Conservation (phyloP, 2,329 filamentous ascomycete genomes). For the Xylariaceae sp. region DNA sequence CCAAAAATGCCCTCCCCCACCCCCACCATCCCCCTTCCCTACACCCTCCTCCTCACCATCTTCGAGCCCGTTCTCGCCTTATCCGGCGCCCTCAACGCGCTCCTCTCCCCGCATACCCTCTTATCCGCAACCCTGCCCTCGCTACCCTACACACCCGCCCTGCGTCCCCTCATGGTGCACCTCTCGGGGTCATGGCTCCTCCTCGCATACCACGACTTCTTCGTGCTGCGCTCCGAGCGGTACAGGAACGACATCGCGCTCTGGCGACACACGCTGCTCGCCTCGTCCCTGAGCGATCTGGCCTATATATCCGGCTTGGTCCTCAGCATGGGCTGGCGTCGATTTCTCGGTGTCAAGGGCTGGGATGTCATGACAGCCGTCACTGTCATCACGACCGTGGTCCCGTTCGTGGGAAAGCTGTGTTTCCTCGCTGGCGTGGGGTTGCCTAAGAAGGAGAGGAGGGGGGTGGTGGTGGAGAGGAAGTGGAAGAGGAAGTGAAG, state of each 20-base stretch:
- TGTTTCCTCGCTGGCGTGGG: slow-evolving; percentile 18
- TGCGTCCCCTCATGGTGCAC: slow-evolving; percentile 19
- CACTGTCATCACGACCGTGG: slow-evolving; percentile 14
- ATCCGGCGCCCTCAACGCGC: slow-evolving; percentile 14
- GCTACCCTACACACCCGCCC: slow-evolving; percentile 14
- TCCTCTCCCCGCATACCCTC: slow-evolving; percentile 13
- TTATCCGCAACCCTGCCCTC: slow-evolving; percentile 10
- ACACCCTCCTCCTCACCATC: slow-evolving; percentile 19
- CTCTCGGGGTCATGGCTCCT: slow-evolving; percentile 20
- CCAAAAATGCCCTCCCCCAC: slow-evolving; percentile 9
- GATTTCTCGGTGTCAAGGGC: slow-evolving; percentile 15
- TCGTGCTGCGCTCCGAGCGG: slow-evolving; percentile 12
- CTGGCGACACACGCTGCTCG: slow-evolving; percentile 19
- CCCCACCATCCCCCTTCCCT: slow-evolving; percentile 15
- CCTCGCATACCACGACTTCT: slow-evolving; percentile 19
- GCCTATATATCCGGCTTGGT: slow-evolving; percentile 17
- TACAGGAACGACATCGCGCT: slow-evolving; percentile 9
- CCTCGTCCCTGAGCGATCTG: slow-evolving; percentile 19
- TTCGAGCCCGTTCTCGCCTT: slow-evolving; percentile 19
- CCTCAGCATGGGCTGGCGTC: slow-evolving; percentile 15
- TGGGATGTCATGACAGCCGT: slow-evolving; percentile 13
- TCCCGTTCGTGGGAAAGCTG: slow-evolving; percentile 19
- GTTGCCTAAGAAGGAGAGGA: slow-evolving; percentile 2
- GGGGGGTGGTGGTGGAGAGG: slow-evolving; percentile 8
- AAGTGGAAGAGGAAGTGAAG: too few relatives aligned